A percentile compares a stretch with the other conserved stretches of the same genome.
Conservation (phyloP, 495 filamentous ascomycete species). For the Trichoderma asperelloides region DNA sequence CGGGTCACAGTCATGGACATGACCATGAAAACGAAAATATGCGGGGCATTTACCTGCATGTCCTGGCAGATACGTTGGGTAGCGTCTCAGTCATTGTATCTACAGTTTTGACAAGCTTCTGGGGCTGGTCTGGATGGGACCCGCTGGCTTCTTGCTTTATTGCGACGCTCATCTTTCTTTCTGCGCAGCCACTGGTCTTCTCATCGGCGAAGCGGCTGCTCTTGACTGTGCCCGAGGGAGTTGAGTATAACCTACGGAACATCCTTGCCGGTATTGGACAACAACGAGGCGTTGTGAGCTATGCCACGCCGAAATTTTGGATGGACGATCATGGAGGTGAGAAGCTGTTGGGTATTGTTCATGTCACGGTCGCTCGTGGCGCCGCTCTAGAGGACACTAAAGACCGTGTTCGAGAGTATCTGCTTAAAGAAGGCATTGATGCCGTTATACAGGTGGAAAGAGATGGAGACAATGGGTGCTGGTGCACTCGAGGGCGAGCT, state of each 20-base stretch:
- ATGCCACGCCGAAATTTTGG: conserved; percentile 90
- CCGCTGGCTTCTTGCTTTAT: conserved; percentile 91
- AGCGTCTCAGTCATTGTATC: conserved; percentile 92
- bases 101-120: conserved; percentile 75
- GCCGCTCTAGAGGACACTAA: conserved; percentile 71
- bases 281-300: conserved; percentile 75
- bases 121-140: conserved; percentile 90
- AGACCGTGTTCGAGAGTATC: conserved; percentile 50
- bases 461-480: conserved; percentile 67
- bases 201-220: conserved; percentile 74
- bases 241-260: conserved; percentile 82
- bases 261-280: conserved; percentile 75
- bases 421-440: conserved; percentile 56
- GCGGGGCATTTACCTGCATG: conserved; percentile 97
- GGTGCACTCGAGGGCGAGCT: conserved; percentile 47
- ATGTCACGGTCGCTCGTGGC: conserved; percentile 62
- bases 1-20: conserved; percentile 29
- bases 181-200: conserved; percentile 78
- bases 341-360: conserved; percentile 66
- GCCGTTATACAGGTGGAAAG: conserved; percentile 68
- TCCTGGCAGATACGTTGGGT: conserved; percentile 89
- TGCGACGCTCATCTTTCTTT: conserved; percentile 81
- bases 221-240: conserved; percentile 72
- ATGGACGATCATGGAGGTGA: conserved; percentile 60
- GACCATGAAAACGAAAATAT: conserved; percentile 92